These are phyloP conservation scores for Lachnellula willkommii DNA, from an alignment of 2,329 filamentous ascomycete genomes.

Conservation along the genomic window DNA sequence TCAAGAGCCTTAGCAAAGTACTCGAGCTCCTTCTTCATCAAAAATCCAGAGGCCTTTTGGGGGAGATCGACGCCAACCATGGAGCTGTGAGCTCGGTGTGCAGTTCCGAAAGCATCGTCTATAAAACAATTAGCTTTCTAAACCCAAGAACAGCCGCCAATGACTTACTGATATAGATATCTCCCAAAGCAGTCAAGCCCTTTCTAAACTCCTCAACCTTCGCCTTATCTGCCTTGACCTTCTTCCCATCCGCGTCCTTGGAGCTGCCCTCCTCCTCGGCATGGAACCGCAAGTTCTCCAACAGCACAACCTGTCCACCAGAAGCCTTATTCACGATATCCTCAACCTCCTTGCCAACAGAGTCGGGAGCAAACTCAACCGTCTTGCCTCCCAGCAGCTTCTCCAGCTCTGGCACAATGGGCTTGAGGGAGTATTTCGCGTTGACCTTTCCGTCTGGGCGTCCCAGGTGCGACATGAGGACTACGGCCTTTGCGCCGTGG, in stretches of 20 bases:
- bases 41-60: conserved; percentile 95
- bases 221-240: conserved; percentile 93
- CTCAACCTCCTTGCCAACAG: conserved; percentile 85
- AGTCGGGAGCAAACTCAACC: conserved; percentile 86
- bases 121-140: conserved; percentile 15
- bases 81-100: conserved; percentile 96
- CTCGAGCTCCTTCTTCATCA: conserved; percentile 99
- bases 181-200: conserved; percentile 87
- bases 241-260: conserved; percentile 92
- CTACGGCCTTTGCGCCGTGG: conserved; percentile 82
- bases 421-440: conserved; percentile 90
- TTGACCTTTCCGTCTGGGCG: conserved; percentile 87
- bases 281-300: conserved; percentile 99
- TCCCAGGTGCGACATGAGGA: conserved; percentile 98
- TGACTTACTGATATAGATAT: conserved; percentile 87
- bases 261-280: conserved; percentile 94
- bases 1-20: conserved; percentile 98
- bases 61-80: conserved; percentile 97
- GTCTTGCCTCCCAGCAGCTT: conserved; percentile 72
- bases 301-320: conserved; percentile 76
- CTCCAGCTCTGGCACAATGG: conserved; percentile 86
- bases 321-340: conserved; percentile 78
- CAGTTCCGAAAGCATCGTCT: conserved; percentile 98
- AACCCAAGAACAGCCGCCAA: neutral
- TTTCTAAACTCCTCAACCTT: conserved; percentile 92